A percentile compares a stretch with the other conserved stretches of the same genome.
phyloP scores from a whole-genome alignment of 805 yeast species.

The Pichia rugopelliculosa region DNA sequence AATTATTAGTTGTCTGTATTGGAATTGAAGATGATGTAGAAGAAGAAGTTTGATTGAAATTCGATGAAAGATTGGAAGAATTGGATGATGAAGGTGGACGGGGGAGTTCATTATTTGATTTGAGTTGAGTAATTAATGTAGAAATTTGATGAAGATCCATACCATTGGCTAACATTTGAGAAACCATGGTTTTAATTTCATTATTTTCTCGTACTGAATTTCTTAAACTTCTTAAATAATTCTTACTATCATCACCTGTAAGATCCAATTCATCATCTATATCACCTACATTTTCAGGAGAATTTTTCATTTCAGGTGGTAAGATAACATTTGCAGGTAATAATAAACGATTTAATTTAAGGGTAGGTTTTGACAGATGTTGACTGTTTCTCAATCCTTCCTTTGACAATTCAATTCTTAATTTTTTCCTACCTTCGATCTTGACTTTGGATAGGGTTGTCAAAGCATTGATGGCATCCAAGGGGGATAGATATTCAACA shows the following conservation, averaged over 20 bases:
- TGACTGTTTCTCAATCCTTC: conserved; percentile 44
- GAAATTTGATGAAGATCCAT: conserved; percentile 30
- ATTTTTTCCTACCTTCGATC: conserved; percentile 38
- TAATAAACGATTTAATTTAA: conserved; percentile 37
- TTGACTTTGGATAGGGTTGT: conserved; percentile 37
- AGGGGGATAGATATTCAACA: conserved; percentile 47
- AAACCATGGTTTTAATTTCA: conserved; percentile 18
- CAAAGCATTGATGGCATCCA: conserved; percentile 46
- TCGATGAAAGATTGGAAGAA: background rate
- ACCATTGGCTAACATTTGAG: conserved; percentile 30
- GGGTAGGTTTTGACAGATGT: conserved; percentile 30
- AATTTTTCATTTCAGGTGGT: conserved; percentile 40
- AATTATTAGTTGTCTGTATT: conserved; percentile 25
- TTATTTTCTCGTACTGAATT: background rate
- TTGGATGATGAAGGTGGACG: conserved; percentile 1
- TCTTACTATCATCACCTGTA: conserved; percentile 4
- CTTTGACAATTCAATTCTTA: conserved; percentile 53
- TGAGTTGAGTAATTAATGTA: conserved; percentile 24
- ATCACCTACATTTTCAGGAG: conserved; percentile 6
- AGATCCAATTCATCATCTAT: background rate
- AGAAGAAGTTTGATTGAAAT: background rate
- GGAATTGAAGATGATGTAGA: background rate
- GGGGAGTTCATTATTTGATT: conserved; percentile 9
- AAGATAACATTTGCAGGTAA: conserved; percentile 52
- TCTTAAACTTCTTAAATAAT: background rate